phyloP scores from a whole-genome alignment of 306 rosid genomes.

The Luffa aegyptiaca region DNA sequence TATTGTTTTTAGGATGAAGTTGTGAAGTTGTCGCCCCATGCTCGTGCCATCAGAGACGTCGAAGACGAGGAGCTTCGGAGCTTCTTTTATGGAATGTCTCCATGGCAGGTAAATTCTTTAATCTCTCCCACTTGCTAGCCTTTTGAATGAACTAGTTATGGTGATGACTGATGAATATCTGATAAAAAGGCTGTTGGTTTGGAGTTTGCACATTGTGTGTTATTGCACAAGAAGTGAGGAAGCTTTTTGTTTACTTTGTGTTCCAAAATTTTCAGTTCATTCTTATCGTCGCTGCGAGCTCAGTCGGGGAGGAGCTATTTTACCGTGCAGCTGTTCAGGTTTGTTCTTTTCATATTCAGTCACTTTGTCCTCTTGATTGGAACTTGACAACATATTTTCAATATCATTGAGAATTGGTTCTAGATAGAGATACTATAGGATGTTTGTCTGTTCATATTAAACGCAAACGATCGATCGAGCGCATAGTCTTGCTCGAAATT shows the following conservation, averaged over 20 bases:
- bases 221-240: background rate
- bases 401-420: background rate
- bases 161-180: background rate
- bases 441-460: background rate
- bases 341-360: slow-evolving; percentile 6
- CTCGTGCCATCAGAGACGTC: slow-evolving; percentile 95
- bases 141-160: background rate
- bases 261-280: slow-evolving; percentile 45
- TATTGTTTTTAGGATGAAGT: slow-evolving; percentile 65
- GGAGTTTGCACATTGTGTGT: background rate
- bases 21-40: slow-evolving; percentile 91
- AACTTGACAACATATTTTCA: background rate
- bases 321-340: slow-evolving; percentile 99
- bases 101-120: slow-evolving; percentile 64
- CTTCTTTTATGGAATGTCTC: slow-evolving; percentile 96
- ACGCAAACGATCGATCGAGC: background rate
- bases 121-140: background rate
- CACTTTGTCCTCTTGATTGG: background rate
- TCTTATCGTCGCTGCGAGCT: slow-evolving; percentile 90
- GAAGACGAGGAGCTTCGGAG: slow-evolving; percentile 94
- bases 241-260: background rate
- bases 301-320: slow-evolving; percentile 97
- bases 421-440: background rate
- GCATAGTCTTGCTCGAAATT: background rate
- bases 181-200: background rate